A percentile compares a stretch with the other conserved stretches of the same genome.
These are phyloP conservation scores for Trichothecium sympodiale DNA, from an alignment of 2,329 filamentous ascomycete species.

Conservation along the genomic window DNA sequence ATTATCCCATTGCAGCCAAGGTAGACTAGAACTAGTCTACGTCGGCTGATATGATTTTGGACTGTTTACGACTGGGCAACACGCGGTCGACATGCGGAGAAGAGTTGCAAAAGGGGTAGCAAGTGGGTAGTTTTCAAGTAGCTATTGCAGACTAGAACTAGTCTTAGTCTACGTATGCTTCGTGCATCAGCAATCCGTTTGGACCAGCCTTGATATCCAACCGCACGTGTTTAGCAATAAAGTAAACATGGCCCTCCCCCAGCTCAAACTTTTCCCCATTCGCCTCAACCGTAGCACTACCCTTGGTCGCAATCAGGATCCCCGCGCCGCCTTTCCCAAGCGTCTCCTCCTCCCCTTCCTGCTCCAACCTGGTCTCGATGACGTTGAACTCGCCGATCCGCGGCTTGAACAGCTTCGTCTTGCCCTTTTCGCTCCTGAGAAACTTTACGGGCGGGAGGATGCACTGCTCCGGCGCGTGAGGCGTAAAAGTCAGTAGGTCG, in stretches of 20 bases:
- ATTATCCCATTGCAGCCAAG: no score
- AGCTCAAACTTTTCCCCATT: conserved; percentile 11
- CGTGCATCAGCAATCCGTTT: conserved; percentile 11
- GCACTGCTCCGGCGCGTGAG: conserved; percentile 46
- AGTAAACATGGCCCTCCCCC: conserved; percentile 14
- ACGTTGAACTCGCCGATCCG: conserved; percentile 65
- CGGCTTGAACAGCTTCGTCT: conserved; percentile 52
- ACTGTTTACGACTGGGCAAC: no score
- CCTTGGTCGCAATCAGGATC: conserved; percentile 13
- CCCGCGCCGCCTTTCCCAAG: conserved; percentile 10
- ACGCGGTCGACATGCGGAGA: no score
- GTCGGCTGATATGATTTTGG: no score
- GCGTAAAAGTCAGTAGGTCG: conserved; percentile 50
- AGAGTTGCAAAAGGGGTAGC: no score
- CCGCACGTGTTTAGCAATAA: conserved; percentile 11
- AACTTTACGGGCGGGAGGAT: conserved; percentile 38
- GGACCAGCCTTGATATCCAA: conserved; percentile 11
- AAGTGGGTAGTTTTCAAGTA: no score
- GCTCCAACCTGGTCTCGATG: conserved; percentile 43
- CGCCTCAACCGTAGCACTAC: conserved; percentile 10
- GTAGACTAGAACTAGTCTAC: no score
- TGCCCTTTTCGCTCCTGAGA: conserved; percentile 42
- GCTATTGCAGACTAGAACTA: no score
- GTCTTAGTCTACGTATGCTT: conserved; percentile 9
- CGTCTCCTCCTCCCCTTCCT: conserved; percentile 45